Evolutionary conservation across 164 flowering plant species (phyloP).

Genomic region (Chimonanthus salicifolius): DNA sequence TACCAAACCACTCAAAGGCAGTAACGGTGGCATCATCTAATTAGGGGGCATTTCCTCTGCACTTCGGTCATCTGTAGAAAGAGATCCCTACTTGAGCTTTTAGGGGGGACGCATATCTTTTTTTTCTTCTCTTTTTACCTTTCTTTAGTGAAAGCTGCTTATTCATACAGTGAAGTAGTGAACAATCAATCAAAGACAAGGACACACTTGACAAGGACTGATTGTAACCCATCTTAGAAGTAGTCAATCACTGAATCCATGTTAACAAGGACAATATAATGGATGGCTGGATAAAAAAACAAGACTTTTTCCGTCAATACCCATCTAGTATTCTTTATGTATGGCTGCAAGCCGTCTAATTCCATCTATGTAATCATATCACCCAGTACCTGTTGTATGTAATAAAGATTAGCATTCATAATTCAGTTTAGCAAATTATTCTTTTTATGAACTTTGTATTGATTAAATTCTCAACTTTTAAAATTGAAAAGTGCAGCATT

Average conservation of each 20-base stretch:
- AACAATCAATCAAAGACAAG: neutral
- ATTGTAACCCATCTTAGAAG: neutral
- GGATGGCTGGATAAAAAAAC: too few relatives aligned
- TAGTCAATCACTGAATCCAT: neutral
- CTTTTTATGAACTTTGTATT: too few relatives aligned
- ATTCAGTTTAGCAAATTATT: too few relatives aligned
- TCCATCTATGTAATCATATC: too few relatives aligned
- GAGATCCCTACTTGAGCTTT: neutral
- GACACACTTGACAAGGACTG: constrained; percentile 4
- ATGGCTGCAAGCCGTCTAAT: too few relatives aligned
- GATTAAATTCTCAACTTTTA: too few relatives aligned
- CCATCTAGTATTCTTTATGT: too few relatives aligned
- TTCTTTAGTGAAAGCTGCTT: neutral
- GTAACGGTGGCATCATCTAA: constrained; percentile 1
- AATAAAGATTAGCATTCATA: too few relatives aligned
- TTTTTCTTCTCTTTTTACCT: neutral
- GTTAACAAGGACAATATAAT: too few relatives aligned
- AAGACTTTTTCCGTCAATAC: too few relatives aligned
- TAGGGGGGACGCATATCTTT: neutral
- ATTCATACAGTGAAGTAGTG: neutral
- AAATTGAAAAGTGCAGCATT: too few relatives aligned
- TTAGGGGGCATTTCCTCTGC: neutral
- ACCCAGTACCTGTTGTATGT: too few relatives aligned
- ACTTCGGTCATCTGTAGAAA: neutral
- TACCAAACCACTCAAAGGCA: neutral